Base-by-base conservation (phyloP, 805 yeast genomes). In the Candida tammaniensis region DNA sequence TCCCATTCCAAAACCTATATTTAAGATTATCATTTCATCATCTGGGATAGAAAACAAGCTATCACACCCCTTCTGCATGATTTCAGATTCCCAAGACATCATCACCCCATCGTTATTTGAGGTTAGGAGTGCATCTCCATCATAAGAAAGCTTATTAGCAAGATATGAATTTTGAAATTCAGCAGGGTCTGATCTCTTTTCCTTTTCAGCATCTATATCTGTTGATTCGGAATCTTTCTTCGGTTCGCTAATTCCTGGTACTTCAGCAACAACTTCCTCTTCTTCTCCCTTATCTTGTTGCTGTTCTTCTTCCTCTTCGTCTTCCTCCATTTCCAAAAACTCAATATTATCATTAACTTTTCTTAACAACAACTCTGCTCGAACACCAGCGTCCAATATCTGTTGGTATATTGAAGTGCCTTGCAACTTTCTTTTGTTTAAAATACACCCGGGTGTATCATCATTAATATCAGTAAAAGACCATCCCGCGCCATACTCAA, bases 1-100 rank as follows among this genome's bases (percentile, higher is more conserved):
- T 2, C 98, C 98, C 96, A 89, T 86, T 2, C 98, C 98, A 55
- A 91, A 89, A 0, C 98, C 98, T 24, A 89, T 85, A 50, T 89
- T 89, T 23, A 91, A 64, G 2, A 91, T 78, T 24, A 65, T 72
- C 14, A 69, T 47, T 25, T 65, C 70, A 14, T 61, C 66, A 7
- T 49, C 49, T 14, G 54, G 41, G 1, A 76, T 65, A 30, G 65
- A 65, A 53, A 82, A 80, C n/a, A 91, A 54, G 0, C 91, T 64
- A 21, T 83, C 79, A 36, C 94, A 82, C 1, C 95, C 95, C 11
- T 80, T 68, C 33, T 71, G 65, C 98, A 89, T 89, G 36, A 89
- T 67, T 14, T 78, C 75, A 4, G 78, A 71, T 55, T 89, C 98
- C 98, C 98, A 89, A 47, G 82, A 83, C 98, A 89, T 89, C 98